phyloP scores from a whole-genome alignment of 768 basidiomycete species.

The Pulveroboletus sp. region DNA sequence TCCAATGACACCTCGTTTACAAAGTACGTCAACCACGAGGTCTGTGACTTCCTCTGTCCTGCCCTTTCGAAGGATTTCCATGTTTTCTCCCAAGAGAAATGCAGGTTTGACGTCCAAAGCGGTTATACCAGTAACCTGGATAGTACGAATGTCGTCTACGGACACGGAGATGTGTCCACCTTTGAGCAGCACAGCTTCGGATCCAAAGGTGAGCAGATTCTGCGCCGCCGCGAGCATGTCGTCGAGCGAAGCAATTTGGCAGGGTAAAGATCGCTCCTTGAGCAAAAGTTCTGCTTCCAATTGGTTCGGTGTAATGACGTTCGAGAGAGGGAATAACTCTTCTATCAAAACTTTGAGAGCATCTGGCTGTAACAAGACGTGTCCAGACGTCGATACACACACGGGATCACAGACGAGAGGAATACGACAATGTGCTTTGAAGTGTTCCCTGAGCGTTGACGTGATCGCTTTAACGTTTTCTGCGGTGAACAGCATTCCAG shows the following conservation, averaged over 20 bases:
- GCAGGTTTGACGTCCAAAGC: conserved; percentile 39
- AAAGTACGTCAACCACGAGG: conserved; percentile 65
- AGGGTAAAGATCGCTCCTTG: conserved; percentile 29
- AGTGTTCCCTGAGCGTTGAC: conserved; percentile 42
- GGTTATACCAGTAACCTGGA: conserved; percentile 27
- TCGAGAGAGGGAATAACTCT: conserved; percentile 66
- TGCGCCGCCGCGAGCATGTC: conserved; percentile 60
- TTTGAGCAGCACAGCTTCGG: conserved; percentile 68
- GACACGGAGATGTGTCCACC: conserved; percentile 69
- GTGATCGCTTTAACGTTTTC: conserved; percentile 50
- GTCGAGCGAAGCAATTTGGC: conserved; percentile 40
- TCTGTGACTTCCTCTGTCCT: conserved; percentile 8
- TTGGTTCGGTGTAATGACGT: conserved; percentile 81
- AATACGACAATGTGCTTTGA: conserved; percentile 31
- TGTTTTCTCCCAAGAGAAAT: conserved; percentile 48
- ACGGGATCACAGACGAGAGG: conserved; percentile 78
- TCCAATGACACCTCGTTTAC: conserved; percentile 26
- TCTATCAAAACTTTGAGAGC: conserved; percentile 57
- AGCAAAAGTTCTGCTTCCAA: conserved; percentile 72
- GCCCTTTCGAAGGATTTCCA: conserved; percentile 50
- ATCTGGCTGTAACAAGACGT: conserved; percentile 62
- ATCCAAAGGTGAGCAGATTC: conserved; percentile 44
- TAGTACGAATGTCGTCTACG: conserved; percentile 38
- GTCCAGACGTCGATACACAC: conserved; percentile 86
- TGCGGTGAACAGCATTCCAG: conserved; percentile 79